Evolutionary conservation across 257 asterid genomes (phyloP), one percentile per base, ranked within the genome.

Genomic region (Penstemon newberryi): DNA sequence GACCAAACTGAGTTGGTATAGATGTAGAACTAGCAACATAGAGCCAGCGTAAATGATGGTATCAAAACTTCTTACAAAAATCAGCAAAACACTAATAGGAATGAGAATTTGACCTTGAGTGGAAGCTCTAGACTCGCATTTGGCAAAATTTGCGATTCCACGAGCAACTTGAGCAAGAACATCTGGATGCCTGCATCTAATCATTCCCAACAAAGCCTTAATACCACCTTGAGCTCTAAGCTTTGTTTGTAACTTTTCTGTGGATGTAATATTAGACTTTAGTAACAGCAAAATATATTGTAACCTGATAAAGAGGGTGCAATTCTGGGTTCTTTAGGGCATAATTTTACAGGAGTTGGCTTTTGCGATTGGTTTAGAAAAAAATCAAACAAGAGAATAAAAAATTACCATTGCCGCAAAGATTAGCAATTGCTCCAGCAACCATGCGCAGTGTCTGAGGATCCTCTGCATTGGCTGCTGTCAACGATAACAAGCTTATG

Each of bases 151-250:
- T 0, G 96, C 96, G 60, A 88, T 85, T 63, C 96, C 97, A 49
- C 96, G 97, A 66, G 97, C 96, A 66, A 86, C 91, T 81, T 91
- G 97, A 69, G 96, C 95, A 52, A 91, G 90, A 79, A 91, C 95
- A 70, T 88, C 97, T 45, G 91, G 92, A 86, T 91, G 96, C 62
- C 89, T 75, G 83, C 86, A 79, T 73, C 85, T 81, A 43, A 88
- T 91, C 97, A 91, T 86, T 59, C 87, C 96, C 69, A 88, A 73
- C 68, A 88, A 70, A 19, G 97, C 97, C 70, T 81, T 83, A 45
- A 88, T 76, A 60, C 97, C 95, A 56, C 96, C 95, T 82, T 88
- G 95, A 56, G 79, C 81, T 71, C 95, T 79, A 46, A 91, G 80
- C 79, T 75, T 82, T 49, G 63, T 54, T 47, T 81, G 88, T 66